Evolutionary conservation across 495 filamentous ascomycete species (phyloP).

Genomic region (Penicillium simplicissimum): DNA sequence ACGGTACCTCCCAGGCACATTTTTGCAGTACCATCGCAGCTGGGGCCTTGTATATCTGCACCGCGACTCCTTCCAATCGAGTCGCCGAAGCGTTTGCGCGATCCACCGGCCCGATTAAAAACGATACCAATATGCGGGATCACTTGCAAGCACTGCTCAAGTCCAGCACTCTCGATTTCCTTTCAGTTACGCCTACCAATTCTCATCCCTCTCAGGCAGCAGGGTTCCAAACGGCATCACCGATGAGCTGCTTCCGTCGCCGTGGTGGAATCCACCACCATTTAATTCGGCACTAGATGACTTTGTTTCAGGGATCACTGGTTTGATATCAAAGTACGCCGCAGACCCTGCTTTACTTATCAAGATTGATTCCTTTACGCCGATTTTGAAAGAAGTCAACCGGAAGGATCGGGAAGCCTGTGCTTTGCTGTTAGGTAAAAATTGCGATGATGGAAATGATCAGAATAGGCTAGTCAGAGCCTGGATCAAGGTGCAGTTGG

Average conservation of each 20-base stretch:
- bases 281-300: not conserved
- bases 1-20: not conserved
- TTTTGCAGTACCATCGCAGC: slow-evolving; percentile 2
- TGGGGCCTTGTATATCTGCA: not conserved
- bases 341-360: slow-evolving; percentile 6
- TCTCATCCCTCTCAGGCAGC: not conserved
- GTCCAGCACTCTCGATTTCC: not conserved
- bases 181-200: not conserved
- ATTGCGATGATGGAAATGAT: not conserved
- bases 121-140: not conserved
- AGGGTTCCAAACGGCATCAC: not conserved
- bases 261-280: not conserved
- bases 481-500: not conserved
- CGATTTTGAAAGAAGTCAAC: not conserved
- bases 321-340: slow-evolving; percentile 1
- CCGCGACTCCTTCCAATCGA: not conserved
- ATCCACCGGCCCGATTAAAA: not conserved
- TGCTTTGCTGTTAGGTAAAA: not conserved
- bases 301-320: not conserved
- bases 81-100: not conserved
- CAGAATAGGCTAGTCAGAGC: not conserved
- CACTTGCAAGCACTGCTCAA: not conserved
- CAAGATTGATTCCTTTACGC: not conserved
- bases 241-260: slow-evolving; percentile 1
- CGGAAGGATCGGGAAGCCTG: not conserved